Evolutionary conservation across 1,284 basidiomycete genomes (phyloP), one percentile per base, ranked within the genome.

Genomic region (Rhodotorula glutinis): DNA sequence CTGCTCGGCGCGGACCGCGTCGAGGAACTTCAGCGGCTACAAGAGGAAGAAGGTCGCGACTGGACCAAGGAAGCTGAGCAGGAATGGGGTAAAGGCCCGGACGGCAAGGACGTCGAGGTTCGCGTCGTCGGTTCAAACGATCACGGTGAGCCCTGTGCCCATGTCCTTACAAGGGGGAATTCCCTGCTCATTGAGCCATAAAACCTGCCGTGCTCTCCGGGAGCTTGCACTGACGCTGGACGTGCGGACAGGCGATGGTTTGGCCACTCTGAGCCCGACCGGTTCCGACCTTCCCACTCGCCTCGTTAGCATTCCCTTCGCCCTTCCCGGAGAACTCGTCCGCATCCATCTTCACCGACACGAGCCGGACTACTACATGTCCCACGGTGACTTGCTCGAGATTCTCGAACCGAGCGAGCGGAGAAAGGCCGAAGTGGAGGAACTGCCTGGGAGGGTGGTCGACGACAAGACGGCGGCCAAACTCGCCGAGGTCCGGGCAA

Each of bases 251-350:
- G 89, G 88, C 59, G 85, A 87, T 73, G 88, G 87, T 0, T 79
- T 92, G n/a, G 88, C 85, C 2, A 72, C 85, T 23, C 81, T 83
- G 23, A 81, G 83, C 0, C 78, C 79, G 2, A 77, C 57, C 21
- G 41, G 69, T 41, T 29, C 64, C 80, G 54, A 56, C 1, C 79
- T 81, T 58, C 82, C 82, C 3, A 83, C 86, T 49, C 95, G 92
- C 90, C 87, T 87, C 0, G 81, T 95, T 44, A 82, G 91, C 40
- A 85, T 89, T 0, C 93, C 92, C 0, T 90, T 92, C 73, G 85
- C 87, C 7, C 82, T 96, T 23, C 90, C 92, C 0, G 87, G 87
- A 17, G 93, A 97, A 79, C 84, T 80, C 30, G 85, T 94, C 53
- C 83, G 84, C 46, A 87, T 85, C 4, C 84, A 85, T 66, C 82